Evolutionary conservation across 176 grass and related monocot genomes (phyloP).

Genomic region (Hsuehochloa calcarea): DNA sequence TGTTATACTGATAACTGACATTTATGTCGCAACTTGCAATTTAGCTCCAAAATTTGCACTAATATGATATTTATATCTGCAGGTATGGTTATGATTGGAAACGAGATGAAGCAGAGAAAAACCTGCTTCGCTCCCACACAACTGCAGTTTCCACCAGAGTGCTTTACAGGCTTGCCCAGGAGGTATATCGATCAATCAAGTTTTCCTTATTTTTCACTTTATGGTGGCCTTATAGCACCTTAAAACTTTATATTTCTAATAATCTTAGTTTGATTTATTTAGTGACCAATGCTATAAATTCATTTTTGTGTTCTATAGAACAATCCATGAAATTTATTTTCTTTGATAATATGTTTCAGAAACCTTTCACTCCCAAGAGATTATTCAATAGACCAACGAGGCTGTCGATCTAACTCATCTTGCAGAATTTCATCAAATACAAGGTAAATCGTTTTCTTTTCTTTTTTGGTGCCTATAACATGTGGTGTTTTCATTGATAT

Average conservation of each 20-base stretch:
- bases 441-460: constrained; percentile 43
- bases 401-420: constrained; percentile 92
- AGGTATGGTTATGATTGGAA: constrained; percentile 98
- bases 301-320: constrained; percentile 6
- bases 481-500: background rate
- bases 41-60: background rate
- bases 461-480: constrained; percentile 1
- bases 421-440: constrained; percentile 94
- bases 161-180: constrained; percentile 78
- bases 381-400: constrained; percentile 95
- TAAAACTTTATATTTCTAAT: background rate
- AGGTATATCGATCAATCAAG: constrained; percentile 42
- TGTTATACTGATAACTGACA: background rate
- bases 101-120: constrained; percentile 93
- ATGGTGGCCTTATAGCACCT: no score
- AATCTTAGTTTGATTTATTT: constrained; percentile 10
- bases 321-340: background rate
- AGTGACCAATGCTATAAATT: background rate
- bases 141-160: constrained; percentile 96
- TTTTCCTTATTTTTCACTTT: background rate
- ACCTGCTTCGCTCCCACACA: constrained; percentile 90
- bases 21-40: background rate
- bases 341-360: constrained; percentile 39
- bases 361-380: constrained; percentile 79
- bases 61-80: constrained; percentile 25